phyloP scores from a whole-genome alignment of 2,329 filamentous ascomycete genomes.

The Geosmithia flava region DNA sequence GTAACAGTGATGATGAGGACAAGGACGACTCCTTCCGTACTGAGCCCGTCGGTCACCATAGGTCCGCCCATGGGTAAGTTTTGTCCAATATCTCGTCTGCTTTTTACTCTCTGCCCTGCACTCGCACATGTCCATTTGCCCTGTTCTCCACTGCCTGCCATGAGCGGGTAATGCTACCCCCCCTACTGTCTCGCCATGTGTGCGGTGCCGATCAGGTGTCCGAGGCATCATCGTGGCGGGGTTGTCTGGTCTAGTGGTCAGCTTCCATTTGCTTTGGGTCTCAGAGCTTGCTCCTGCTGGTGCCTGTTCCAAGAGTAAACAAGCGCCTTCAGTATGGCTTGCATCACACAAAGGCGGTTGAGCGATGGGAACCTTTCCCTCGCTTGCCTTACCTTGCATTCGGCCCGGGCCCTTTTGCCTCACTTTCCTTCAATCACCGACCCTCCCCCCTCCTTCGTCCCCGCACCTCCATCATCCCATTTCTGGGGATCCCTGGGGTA shows the following conservation, averaged over 20 bases:
- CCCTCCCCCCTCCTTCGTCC: no score
- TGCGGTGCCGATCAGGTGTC: no score
- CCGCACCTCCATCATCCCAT: no score
- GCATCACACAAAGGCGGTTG: neutral
- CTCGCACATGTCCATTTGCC: neutral
- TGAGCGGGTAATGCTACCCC: no score
- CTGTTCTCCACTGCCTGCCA: neutral
- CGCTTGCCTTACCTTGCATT: no score
- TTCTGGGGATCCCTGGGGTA: no score
- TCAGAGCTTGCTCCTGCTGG: no score
- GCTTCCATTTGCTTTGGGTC: no score
- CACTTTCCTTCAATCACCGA: no score
- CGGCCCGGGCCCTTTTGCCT: no score
- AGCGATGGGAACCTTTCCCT: no score
- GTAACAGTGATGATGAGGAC: slow-evolving; percentile 86
- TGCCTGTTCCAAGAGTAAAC: neutral
- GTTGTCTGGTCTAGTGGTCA: neutral
- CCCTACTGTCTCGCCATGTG: neutral
- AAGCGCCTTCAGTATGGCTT: neutral
- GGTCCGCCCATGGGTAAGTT: slow-evolving; percentile 70
- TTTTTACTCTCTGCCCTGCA: neutral
- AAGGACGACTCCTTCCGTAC: slow-evolving; percentile 64
- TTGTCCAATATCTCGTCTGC: slow-evolving; percentile 3
- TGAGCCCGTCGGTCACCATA: slow-evolving; percentile 52
- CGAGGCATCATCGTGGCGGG: no score